Evolutionary conservation across 768 basidiomycete species (phyloP).

Genomic region (Tephrocybe sp.): DNA sequence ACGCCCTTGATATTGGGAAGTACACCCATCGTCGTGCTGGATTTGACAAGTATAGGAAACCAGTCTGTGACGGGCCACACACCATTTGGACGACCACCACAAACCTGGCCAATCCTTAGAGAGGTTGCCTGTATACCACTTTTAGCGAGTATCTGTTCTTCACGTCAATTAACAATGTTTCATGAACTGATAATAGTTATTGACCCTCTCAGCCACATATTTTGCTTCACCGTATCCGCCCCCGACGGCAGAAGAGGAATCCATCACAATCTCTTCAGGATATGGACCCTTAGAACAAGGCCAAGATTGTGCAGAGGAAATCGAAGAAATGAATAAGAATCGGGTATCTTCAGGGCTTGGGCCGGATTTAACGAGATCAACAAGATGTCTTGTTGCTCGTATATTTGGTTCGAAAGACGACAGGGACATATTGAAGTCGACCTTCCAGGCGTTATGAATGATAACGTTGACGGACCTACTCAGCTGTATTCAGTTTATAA

Average conservation of each 20-base stretch:
- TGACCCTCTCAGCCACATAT: conserved; percentile 30
- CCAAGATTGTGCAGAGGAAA: conserved; percentile 22
- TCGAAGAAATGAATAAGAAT: conserved; percentile 32
- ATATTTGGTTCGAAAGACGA: conserved; percentile 35
- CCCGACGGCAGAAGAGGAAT: conserved; percentile 24
- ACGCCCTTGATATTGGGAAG: conserved; percentile 27
- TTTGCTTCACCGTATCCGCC: conserved; percentile 31
- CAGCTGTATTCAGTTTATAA: too few species aligned
- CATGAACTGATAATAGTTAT: neutral
- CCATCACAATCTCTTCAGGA: conserved; percentile 29
- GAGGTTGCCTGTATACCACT: conserved; percentile 29
- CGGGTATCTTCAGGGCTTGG: conserved; percentile 16
- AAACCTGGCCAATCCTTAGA: conserved; percentile 34
- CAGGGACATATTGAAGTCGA: too few species aligned
- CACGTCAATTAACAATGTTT: neutral
- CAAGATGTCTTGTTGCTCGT: conserved; percentile 26
- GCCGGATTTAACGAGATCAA: conserved; percentile 26
- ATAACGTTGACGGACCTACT: too few species aligned
- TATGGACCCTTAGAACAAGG: conserved; percentile 21
- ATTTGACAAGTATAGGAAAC: conserved; percentile 36
- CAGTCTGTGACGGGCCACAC: conserved; percentile 38
- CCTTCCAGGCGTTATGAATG: too few species aligned
- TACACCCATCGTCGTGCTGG: conserved; percentile 24
- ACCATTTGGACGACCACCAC: conserved; percentile 29
- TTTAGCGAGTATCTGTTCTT: conserved; percentile 24